A percentile compares a stretch with the other conserved stretches of the same genome.
phyloP scores from a whole-genome alignment of 176 grass and related monocot genomes.

The Tillandsia leiboldiana region DNA sequence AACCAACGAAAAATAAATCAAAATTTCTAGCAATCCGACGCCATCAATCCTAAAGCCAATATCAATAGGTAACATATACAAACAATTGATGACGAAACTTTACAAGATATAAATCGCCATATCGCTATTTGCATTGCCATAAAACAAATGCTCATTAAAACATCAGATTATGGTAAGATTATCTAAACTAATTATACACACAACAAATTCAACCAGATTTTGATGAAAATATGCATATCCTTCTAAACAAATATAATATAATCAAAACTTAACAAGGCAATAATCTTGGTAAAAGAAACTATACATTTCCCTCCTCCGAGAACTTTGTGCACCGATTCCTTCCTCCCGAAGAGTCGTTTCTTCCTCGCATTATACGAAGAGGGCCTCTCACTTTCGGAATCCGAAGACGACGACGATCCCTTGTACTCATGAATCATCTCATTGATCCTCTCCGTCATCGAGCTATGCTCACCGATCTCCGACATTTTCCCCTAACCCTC shows the following conservation, averaged over 20 bases:
- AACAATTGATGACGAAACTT: background rate
- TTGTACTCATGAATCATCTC: slow-evolving; percentile 59
- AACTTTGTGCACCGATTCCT: slow-evolving; percentile 42
- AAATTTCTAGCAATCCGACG: background rate
- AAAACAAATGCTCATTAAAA: background rate
- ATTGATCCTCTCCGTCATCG: slow-evolving; percentile 49
- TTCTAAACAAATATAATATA: slow-evolving; percentile 1
- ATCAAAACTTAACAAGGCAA: background rate
- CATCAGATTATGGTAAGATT: background rate
- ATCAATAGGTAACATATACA: background rate
- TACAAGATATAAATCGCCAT: background rate
- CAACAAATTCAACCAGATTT: no score
- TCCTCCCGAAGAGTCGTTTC: slow-evolving; percentile 56
- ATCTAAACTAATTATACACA: background rate
- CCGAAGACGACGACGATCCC: slow-evolving; percentile 47
- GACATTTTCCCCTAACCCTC: slow-evolving; percentile 49
- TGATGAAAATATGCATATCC: background rate
- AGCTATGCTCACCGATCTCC: slow-evolving; percentile 45
- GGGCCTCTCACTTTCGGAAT: slow-evolving; percentile 53
- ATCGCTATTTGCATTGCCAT: background rate
- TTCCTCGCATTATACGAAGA: slow-evolving; percentile 26
- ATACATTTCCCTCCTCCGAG: slow-evolving; percentile 72
- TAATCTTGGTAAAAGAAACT: background rate
- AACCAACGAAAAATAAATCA: background rate
- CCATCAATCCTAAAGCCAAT: background rate